Evolutionary conservation across 306 rosid species (phyloP).

Genomic region (Quercus agrifolia): DNA sequence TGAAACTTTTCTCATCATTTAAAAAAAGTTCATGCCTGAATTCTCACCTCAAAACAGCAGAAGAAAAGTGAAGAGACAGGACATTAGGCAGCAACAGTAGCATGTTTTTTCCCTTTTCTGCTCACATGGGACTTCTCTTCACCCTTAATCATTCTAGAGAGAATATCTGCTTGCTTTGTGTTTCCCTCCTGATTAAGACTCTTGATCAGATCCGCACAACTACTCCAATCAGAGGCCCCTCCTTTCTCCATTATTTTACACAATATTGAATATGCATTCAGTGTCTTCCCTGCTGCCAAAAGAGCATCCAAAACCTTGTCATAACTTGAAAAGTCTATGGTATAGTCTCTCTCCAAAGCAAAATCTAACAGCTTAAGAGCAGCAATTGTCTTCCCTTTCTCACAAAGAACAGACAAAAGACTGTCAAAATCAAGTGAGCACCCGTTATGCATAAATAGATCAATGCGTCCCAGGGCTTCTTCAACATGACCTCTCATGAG

Average conservation of each 20-base stretch:
- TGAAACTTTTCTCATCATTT: background rate
- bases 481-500: slow-evolving; percentile 86
- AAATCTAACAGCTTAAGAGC: slow-evolving; percentile 85
- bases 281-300: slow-evolving; percentile 72
- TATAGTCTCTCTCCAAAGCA: slow-evolving; percentile 69
- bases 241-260: slow-evolving; percentile 85
- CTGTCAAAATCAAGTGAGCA: slow-evolving; percentile 54
- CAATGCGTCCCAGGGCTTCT: slow-evolving; percentile 83
- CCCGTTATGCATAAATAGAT: slow-evolving; percentile 58
- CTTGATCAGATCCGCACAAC: slow-evolving; percentile 61
- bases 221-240: slow-evolving; percentile 60
- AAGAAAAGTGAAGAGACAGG: slow-evolving; percentile 12
- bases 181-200: slow-evolving; percentile 83
- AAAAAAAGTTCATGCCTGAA: background rate
- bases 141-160: slow-evolving; percentile 71
- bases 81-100: slow-evolving; percentile 35
- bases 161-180: slow-evolving; percentile 91
- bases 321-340: slow-evolving; percentile 58
- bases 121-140: slow-evolving; percentile 24
- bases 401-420: slow-evolving; percentile 64
- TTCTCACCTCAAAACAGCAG: slow-evolving; percentile 31
- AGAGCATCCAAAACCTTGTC: slow-evolving; percentile 82
- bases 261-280: slow-evolving; percentile 76
- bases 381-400: slow-evolving; percentile 83
- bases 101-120: slow-evolving; percentile 50